Conservation (phyloP, 495 filamentous ascomycete species). For the Thermothielavioides terrestris region DNA sequence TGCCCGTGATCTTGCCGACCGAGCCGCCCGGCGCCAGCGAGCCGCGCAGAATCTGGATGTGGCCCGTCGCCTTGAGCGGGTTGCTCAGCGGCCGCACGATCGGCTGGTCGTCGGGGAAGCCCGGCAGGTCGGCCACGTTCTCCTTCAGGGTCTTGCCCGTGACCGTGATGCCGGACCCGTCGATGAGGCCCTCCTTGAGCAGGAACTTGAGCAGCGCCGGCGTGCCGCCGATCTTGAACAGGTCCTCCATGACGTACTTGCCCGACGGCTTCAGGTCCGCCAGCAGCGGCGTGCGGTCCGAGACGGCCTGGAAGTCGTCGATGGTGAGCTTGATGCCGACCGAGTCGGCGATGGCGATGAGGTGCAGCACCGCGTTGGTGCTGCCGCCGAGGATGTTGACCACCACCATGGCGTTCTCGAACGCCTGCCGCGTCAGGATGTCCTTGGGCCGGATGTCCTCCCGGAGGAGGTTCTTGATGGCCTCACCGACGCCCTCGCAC, state of each 20-base stretch:
- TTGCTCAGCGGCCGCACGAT: slow-evolving; percentile 88
- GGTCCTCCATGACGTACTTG: slow-evolving; percentile 92
- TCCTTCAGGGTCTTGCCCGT: slow-evolving; percentile 89
- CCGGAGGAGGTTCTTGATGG: slow-evolving; percentile 75
- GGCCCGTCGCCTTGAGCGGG: slow-evolving; percentile 88
- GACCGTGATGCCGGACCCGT: slow-evolving; percentile 82
- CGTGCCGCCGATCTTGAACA: slow-evolving; percentile 84
- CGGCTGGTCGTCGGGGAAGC: slow-evolving; percentile 74
- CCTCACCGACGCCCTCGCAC: slow-evolving; percentile 73
- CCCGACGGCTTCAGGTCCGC: slow-evolving; percentile 96
- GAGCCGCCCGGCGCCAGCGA: slow-evolving; percentile 82
- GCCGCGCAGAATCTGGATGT: slow-evolving; percentile 94
- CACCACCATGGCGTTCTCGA: slow-evolving; percentile 94
- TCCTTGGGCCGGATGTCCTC: slow-evolving; percentile 85
- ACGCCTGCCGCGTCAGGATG: slow-evolving; percentile 83
- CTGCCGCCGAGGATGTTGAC: slow-evolving; percentile 93
- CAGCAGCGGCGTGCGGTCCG: slow-evolving; percentile 83
- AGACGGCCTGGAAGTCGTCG: slow-evolving; percentile 94
- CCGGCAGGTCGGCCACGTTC: slow-evolving; percentile 70
- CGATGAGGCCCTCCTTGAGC: slow-evolving; percentile 79
- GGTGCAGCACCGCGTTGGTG: slow-evolving; percentile 93
- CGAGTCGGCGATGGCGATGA: slow-evolving; percentile 91
- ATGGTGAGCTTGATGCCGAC: slow-evolving; percentile 91
- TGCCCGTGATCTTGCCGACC: slow-evolving; percentile 97
- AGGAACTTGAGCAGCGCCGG: slow-evolving; percentile 87